These are phyloP conservation scores for Rugonectria rugulosa DNA, from an alignment of 2,329 filamentous ascomycete species.

Conservation along the genomic window DNA sequence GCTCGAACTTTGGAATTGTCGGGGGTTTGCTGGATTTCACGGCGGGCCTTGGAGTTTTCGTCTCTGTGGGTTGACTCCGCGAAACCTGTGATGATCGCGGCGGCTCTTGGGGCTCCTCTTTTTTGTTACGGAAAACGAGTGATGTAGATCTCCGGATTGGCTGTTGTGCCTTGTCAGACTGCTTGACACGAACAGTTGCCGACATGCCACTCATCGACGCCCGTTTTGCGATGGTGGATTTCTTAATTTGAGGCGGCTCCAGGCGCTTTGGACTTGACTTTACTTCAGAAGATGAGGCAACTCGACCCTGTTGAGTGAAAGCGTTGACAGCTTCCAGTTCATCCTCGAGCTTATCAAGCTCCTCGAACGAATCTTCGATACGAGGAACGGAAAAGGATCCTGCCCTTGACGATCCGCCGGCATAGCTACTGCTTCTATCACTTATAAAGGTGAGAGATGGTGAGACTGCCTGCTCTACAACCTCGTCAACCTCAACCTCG, in stretches of 20 bases:
- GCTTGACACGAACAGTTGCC: constrained; percentile 52
- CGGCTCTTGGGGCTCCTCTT: constrained; percentile 23
- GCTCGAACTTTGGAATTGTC: constrained; percentile 65
- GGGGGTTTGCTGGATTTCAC: constrained; percentile 62
- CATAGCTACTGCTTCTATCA: constrained; percentile 45
- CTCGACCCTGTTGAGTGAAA: constrained; percentile 45
- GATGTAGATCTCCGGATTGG: constrained; percentile 53
- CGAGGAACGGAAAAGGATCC: constrained; percentile 51
- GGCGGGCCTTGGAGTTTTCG: constrained; percentile 49
- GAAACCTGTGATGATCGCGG: constrained; percentile 24
- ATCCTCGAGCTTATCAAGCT: constrained; percentile 68
- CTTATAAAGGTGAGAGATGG: constrained; percentile 43
- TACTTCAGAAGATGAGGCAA: constrained; percentile 40
- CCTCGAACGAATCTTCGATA: constrained; percentile 71
- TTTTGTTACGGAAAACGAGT: constrained; percentile 46
- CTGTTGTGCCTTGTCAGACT: constrained; percentile 46
- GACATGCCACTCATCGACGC: constrained; percentile 44
- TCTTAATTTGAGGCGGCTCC: constrained; percentile 27
- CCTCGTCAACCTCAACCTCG: constrained; percentile 36
- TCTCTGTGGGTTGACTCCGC: constrained; percentile 28
- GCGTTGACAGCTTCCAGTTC: constrained; percentile 62
- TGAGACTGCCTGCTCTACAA: constrained; percentile 44
- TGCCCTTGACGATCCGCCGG: constrained; percentile 42
- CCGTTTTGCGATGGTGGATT: constrained; percentile 33
- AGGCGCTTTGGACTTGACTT: constrained; percentile 20